Evolutionary conservation across 2,329 filamentous ascomycete genomes (phyloP).

Genomic region (Pyricularia sp.): DNA sequence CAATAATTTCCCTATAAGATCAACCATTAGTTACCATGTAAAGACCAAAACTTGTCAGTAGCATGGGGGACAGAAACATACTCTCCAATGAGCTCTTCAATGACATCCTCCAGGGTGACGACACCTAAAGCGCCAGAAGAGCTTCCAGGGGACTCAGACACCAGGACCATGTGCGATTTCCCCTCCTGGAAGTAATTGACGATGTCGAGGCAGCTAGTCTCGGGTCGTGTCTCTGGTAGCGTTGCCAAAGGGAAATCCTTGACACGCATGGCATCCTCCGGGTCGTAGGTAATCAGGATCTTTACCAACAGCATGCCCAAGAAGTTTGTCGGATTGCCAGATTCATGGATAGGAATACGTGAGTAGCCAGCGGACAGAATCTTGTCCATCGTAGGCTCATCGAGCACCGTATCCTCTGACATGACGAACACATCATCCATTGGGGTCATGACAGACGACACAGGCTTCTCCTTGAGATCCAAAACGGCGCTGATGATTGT

Average conservation of each 20-base stretch:
- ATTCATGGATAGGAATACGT: conserved; percentile 83
- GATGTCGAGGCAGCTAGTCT: conserved; percentile 94
- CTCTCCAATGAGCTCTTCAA: conserved; percentile 97
- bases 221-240: conserved; percentile 83
- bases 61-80: conserved; percentile 29
- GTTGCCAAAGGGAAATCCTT: conserved; percentile 87
- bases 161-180: conserved; percentile 96
- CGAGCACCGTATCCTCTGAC: conserved; percentile 85
- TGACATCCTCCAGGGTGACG: conserved; percentile 93
- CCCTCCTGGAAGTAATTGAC: conserved; percentile 99
- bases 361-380: conserved; percentile 93
- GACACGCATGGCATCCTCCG: conserved; percentile 78
- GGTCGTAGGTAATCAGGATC: conserved; percentile 97
- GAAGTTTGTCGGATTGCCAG: conserved; percentile 75
- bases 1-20: conserved; percentile 72
- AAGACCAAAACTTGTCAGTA: neutral
- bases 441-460: conserved; percentile 94
- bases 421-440: conserved; percentile 97
- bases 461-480: conserved; percentile 90
- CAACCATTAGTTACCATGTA: neutral
- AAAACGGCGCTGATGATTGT: conserved; percentile 96
- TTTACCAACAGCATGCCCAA: conserved; percentile 97
- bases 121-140: conserved; percentile 84
- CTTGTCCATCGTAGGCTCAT: conserved; percentile 87
- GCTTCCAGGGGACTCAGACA: conserved; percentile 81